Percentiles rank a stretch among this genome's conserved stretches.
Evolutionary conservation across 2,329 filamentous ascomycete species (phyloP).

Genomic region (Purpureocillium takamizusanense): DNA sequence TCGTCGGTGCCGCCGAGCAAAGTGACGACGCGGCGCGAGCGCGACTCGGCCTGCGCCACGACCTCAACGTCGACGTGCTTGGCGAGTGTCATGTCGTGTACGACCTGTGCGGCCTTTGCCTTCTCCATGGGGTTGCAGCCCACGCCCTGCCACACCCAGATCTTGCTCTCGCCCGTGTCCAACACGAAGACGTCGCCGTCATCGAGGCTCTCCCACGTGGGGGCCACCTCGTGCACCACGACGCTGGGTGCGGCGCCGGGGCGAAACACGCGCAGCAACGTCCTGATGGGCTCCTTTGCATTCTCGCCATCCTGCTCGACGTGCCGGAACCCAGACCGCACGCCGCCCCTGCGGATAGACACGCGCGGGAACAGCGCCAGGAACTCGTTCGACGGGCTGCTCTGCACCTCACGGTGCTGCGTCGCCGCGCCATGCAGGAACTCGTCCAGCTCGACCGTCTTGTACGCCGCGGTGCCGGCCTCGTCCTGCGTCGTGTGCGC

Average conservation of each 20-base stretch:
- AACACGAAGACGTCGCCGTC: slow-evolving; percentile 58
- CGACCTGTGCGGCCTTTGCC: slow-evolving; percentile 57
- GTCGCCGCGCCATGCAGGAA: slow-evolving; percentile 52
- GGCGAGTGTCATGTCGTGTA: slow-evolving; percentile 53
- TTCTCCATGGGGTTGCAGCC: slow-evolving; percentile 61
- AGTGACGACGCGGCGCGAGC: slow-evolving; percentile 44
- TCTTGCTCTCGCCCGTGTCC: slow-evolving; percentile 52
- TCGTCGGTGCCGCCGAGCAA: slow-evolving; percentile 41
- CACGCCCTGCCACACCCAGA: slow-evolving; percentile 62
- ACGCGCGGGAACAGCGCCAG: slow-evolving; percentile 50
- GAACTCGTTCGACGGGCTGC: slow-evolving; percentile 50
- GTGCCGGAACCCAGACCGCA: slow-evolving; percentile 53
- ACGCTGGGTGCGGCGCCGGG: slow-evolving; percentile 30
- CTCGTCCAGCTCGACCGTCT: slow-evolving; percentile 62
- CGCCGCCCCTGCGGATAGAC: slow-evolving; percentile 51
- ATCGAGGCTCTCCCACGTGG: slow-evolving; percentile 52
- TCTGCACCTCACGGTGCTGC: slow-evolving; percentile 57
- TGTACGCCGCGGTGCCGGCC: slow-evolving; percentile 60
- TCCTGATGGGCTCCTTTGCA: slow-evolving; percentile 30
- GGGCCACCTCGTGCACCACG: slow-evolving; percentile 55
- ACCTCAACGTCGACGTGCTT: slow-evolving; percentile 60
- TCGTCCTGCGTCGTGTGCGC: slow-evolving; percentile 58
- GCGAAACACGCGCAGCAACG: slow-evolving; percentile 55
- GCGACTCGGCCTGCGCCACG: slow-evolving; percentile 49
- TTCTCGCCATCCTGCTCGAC: slow-evolving; percentile 42